Evolutionary conservation across 208 protist genomes (phyloP), one percentile per base, ranked within the genome.

Genomic region (Leishmania tropica): DNA sequence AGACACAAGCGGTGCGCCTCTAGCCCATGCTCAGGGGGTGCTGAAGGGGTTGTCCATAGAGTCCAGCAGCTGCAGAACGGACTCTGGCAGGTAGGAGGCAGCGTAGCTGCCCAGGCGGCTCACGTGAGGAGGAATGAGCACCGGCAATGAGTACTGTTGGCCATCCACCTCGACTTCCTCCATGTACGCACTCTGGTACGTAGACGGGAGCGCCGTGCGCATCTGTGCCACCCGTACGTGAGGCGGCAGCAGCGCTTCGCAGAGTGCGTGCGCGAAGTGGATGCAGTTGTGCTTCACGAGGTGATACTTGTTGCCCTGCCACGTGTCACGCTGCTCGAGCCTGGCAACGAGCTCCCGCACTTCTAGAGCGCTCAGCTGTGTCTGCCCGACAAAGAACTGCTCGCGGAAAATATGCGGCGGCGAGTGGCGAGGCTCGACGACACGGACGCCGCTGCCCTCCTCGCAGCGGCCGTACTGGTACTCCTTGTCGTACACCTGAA

Each of bases 211-310:
- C 56, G 53, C 53, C 24, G 24, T 11, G 31, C 72, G 64, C 68
- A 75, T 37, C 80, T 89, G 87, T 21, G 77, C 77, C 58, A 79
- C 64, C 10, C 88, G 87, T 60, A 86, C 81, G 4, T 85, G 80
- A 1, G 83, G 85, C 10, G 93, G 88, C 21, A 94, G 80, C 53
- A 97, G 85, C 10, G 75, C 81, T 53, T 45, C 45, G 8, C 84
- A 85, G 31, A 95, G 84, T 19, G 73, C 74, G 79, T 87, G 86
- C 0, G 90, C 83, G 68, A 96, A 97, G 84, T 92, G 78, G 54
- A 93, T 86, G 84, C 94, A 97, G 86, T 97, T 97, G 88, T 93
- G 87, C 45, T 78, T 56, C 7, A 95, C 74, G n/a, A 96, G 68
- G 54, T 95, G 87, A 75, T 97, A 97, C 31, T 83, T 71, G 3